Evolutionary conservation across 139 green algal species (phyloP).

Genomic region (Auxenochlorella pyrenoidosa): DNA sequence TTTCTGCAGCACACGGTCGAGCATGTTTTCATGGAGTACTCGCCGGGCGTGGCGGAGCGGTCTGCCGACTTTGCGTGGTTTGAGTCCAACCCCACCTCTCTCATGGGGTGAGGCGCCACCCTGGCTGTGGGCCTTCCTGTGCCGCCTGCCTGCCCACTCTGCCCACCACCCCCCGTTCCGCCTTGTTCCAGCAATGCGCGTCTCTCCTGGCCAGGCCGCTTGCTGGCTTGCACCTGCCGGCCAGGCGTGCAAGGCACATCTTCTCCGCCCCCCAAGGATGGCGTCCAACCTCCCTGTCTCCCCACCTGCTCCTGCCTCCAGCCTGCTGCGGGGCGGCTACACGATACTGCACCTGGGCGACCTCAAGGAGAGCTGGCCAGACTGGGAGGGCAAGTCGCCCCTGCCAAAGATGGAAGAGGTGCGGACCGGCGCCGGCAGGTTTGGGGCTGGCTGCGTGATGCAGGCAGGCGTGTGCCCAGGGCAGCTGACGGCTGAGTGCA

Average conservation of each 20-base stretch:
- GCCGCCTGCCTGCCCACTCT: background rate
- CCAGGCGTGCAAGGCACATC: background rate
- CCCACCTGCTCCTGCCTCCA: background rate
- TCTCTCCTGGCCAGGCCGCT: background rate
- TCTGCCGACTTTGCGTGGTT: background rate
- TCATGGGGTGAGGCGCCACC: background rate
- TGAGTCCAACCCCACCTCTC: background rate
- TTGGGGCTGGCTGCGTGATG: no score
- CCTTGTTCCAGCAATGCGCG: background rate
- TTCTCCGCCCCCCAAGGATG: background rate
- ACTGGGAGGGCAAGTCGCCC: background rate
- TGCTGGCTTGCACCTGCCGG: background rate
- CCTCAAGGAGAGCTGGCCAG: background rate
- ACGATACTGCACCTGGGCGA: background rate
- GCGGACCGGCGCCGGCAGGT: background rate
- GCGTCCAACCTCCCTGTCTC: no score
- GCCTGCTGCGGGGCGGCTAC: background rate
- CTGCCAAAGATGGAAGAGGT: background rate
- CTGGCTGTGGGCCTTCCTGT: background rate
- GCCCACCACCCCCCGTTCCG: background rate
- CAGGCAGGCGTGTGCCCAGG: no score
- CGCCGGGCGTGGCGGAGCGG: constrained; percentile 52
- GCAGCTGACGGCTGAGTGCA: no score
- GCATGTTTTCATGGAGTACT: constrained; percentile 76
- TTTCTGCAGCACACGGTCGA: constrained; percentile 38